These are phyloP conservation scores for Guadua angustifolia DNA, from an alignment of 176 grass and related monocot genomes.

Conservation along the genomic window DNA sequence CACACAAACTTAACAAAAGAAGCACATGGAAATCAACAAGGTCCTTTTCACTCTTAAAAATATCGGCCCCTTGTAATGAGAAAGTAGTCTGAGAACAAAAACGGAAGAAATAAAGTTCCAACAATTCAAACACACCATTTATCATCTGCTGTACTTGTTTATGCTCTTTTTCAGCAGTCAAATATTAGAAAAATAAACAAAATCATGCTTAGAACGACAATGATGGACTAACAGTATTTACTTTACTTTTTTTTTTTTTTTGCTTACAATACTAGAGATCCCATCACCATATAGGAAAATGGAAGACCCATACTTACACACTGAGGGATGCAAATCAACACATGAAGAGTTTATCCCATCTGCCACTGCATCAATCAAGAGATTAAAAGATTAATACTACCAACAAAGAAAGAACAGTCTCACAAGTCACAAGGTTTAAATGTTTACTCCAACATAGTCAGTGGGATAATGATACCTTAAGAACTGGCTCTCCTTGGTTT, in stretches of 20 bases:
- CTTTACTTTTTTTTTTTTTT: no score
- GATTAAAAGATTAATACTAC: slow-evolving; percentile 13
- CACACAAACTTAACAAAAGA: neutral
- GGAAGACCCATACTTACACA: slow-evolving; percentile 41
- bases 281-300: neutral
- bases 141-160: neutral
- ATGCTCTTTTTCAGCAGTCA: neutral
- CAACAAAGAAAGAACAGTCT: slow-evolving; percentile 9
- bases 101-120: neutral
- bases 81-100: neutral
- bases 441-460: neutral
- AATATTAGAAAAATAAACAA: neutral
- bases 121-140: neutral
- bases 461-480: slow-evolving; percentile 59
- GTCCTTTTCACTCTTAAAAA: neutral
- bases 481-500: slow-evolving; percentile 80
- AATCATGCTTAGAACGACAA: neutral
- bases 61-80: neutral
- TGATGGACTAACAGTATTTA: neutral
- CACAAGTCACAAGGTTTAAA: neutral
- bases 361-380: slow-evolving; percentile 78
- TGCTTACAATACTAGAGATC: neutral
- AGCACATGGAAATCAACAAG: neutral
- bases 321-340: slow-evolving; percentile 10
- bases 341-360: slow-evolving; percentile 60